Evolutionary conservation across 1,139 yeast genomes (phyloP).

Genomic region (Candida sanyaensis): DNA sequence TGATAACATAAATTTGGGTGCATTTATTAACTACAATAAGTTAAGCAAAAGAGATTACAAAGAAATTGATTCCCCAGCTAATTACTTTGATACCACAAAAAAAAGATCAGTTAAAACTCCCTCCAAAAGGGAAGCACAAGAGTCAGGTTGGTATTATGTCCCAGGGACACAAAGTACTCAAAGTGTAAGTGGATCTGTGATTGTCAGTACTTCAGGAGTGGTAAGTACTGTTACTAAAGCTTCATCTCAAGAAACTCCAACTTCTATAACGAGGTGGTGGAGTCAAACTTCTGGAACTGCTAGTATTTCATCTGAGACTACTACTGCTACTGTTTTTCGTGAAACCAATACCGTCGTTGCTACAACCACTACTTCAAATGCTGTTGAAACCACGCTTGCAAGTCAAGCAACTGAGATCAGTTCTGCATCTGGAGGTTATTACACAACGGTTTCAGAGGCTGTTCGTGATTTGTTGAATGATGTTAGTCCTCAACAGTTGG

Average conservation of each 20-base stretch:
- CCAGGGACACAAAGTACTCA: not conserved
- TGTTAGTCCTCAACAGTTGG: constrained; percentile 34
- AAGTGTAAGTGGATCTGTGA: not conserved
- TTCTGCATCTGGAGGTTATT: constrained; percentile 10
- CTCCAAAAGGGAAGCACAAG: constrained; percentile 1
- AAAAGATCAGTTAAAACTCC: not conserved
- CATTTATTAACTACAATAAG: constrained; percentile 20
- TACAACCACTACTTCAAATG: not conserved
- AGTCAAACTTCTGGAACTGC: not conserved
- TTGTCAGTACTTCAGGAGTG: constrained; percentile 3
- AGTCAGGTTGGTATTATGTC: constrained; percentile 6
- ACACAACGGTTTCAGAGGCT: constrained; percentile 16
- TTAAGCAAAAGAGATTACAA: not conserved
- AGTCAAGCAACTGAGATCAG: constrained; percentile 1
- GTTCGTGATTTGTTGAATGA: constrained; percentile 16
- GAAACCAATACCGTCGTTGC: not conserved
- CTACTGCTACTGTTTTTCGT: not conserved
- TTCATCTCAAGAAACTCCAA: constrained; percentile 7
- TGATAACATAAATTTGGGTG: constrained; percentile 31
- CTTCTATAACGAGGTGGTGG: not conserved
- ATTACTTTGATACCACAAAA: not conserved
- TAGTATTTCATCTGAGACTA: constrained; percentile 7
- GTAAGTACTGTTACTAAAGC: constrained; percentile 6
- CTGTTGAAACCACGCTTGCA: constrained; percentile 9
- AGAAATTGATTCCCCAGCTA: not conserved